Base-by-base conservation (phyloP, 2,329 filamentous ascomycete genomes). In the Penicillium palitans region DNA sequence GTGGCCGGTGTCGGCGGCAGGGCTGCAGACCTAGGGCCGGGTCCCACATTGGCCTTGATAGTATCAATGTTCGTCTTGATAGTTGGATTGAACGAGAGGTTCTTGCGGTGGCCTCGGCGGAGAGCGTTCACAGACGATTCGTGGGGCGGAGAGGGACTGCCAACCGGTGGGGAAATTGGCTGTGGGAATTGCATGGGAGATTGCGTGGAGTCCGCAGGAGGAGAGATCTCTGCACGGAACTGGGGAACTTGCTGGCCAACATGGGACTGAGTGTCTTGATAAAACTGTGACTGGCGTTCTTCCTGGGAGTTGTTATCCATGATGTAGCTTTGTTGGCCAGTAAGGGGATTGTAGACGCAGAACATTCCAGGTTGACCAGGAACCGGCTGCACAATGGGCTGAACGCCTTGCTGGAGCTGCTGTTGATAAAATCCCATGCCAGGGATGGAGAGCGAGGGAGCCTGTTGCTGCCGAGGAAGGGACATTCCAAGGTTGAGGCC, bases 51-150 rank as follows among this genome's bases (percentile, higher is more conserved):
- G 51, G 83, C 83, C 52, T 79, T 71, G 37, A 59, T 55, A 4
- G 67, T 80, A 39, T 87, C 84, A 29, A 76, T 73, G 25, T 65
- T 73, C 13, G 72, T 66, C 59, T 74, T 78, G 58, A 76, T 72
- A 53, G 80, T 80, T 60, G 85, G 80, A 52, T 82, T 82, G 55
- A 93, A 82, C 6, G 93, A 96, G 24, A 87, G 85, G 12, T 86
- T 86, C 84, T 97, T 97, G 83, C 96, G 95, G 78, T 98, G 93
- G 57, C 91, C 90, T 58, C 92, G 91, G 62, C 93, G 93, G 83
- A 96, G 96, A 45, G 92, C 91, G 70, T 93, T 95, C 65, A 90
- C 90, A 55, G 92, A 96, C 59, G 91, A 91, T 29, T 87, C 83
- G 66, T 90, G 86, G 15, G 85, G 84, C 6, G 89, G 90, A 19